Evolutionary conservation across 176 grass and related monocot species (phyloP).

Genomic region (Poa pratensis): DNA sequence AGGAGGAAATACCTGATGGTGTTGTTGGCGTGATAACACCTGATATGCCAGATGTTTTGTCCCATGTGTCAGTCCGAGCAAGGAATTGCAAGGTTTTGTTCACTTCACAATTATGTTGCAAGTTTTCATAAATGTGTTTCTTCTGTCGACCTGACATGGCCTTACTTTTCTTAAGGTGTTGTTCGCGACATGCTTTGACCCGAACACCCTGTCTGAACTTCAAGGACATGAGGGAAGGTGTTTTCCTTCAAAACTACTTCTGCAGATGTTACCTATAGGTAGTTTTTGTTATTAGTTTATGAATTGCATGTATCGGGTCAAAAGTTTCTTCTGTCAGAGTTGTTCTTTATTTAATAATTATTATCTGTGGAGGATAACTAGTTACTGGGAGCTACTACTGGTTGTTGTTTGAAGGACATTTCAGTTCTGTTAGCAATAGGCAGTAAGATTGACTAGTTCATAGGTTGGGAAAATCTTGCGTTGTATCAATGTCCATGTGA

Average conservation of each 20-base stretch:
- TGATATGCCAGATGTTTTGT: conserved; percentile 99
- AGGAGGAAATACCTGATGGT: conserved; percentile 97
- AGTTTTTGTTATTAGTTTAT: conserved; percentile 17
- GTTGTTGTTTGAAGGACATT: background rate
- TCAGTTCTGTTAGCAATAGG: conserved; percentile 17
- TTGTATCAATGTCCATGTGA: background rate
- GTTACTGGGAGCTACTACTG: background rate
- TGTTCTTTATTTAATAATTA: conserved; percentile 28
- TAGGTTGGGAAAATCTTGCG: conserved; percentile 17
- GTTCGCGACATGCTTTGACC: conserved; percentile 93
- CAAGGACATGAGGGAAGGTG: conserved; percentile 73
- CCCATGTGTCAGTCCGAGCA: conserved; percentile 97
- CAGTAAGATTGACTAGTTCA: conserved; percentile 8
- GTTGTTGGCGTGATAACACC: conserved; percentile 89
- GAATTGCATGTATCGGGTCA: conserved; percentile 26
- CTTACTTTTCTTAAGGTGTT: conserved; percentile 62
- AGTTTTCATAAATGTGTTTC: conserved; percentile 20
- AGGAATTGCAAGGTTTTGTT: conserved; percentile 92
- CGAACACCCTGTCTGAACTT: conserved; percentile 62
- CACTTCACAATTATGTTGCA: conserved; percentile 26
- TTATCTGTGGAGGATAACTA: too few species aligned
- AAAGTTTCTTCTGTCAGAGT: background rate
- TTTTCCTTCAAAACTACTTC: conserved; percentile 80
- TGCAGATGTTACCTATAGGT: conserved; percentile 88
- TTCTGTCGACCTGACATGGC: conserved; percentile 26